These are phyloP conservation scores for Agarophyton chilense DNA, from an alignment of 23 red algal genomes.

Conservation along the genomic window DNA sequence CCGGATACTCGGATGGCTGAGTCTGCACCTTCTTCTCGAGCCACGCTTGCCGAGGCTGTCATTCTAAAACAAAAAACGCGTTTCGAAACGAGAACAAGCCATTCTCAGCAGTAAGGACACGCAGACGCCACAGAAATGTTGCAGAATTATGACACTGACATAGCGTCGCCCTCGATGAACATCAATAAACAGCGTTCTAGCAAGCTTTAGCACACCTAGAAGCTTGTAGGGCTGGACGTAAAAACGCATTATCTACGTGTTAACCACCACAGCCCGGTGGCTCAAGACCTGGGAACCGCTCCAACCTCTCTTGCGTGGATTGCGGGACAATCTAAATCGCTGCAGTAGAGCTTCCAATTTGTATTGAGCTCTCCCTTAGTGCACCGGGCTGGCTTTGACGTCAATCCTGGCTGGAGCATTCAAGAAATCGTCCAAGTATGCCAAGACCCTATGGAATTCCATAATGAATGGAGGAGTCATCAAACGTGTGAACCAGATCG, in stretches of 20 bases:
- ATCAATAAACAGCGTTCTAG: neutral
- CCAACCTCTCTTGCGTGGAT: neutral
- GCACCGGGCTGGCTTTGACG: neutral
- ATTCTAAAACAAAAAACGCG: neutral
- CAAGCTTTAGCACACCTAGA: neutral
- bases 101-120: constrained; percentile 32
- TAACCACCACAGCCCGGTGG: neutral
- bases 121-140: constrained; percentile 32
- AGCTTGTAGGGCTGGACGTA: neutral
- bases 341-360: neutral
- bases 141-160: neutral
- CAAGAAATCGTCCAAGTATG: constrained; percentile 50
- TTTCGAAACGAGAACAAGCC: constrained; percentile 36
- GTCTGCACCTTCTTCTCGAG: neutral
- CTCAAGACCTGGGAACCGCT: neutral
- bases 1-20: constrained; percentile 35
- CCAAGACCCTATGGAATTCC: neutral
- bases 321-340: neutral
- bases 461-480: constrained; percentile 26
- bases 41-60: neutral
- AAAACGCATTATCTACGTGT: neutral
- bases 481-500: constrained; percentile 20
- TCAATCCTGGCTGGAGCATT: neutral
- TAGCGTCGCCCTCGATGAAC: neutral
- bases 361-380: neutral